These are phyloP conservation scores for Colletotrichum trifolii DNA, from an alignment of 2,329 filamentous ascomycete species.

Conservation along the genomic window DNA sequence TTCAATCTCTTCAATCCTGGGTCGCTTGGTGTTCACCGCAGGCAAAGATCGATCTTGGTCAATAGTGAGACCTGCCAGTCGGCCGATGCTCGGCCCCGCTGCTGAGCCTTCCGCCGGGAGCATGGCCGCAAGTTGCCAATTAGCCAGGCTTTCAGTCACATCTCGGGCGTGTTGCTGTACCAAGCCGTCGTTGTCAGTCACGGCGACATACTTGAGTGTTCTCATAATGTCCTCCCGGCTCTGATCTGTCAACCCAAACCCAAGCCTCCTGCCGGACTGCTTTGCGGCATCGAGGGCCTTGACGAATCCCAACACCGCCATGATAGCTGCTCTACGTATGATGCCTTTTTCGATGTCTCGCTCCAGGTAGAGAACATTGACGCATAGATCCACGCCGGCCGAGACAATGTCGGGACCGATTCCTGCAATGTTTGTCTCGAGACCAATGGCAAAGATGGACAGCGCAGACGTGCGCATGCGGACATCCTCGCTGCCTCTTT, in stretches of 20 bases:
- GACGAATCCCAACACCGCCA: constrained; percentile 72
- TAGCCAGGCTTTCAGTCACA: constrained; percentile 74
- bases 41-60: constrained; percentile 25
- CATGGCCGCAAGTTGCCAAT: constrained; percentile 66
- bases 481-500: constrained; percentile 49
- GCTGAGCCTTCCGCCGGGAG: constrained; percentile 46
- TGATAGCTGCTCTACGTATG: constrained; percentile 72
- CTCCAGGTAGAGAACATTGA: constrained; percentile 73
- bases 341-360: constrained; percentile 70
- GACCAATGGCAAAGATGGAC: constrained; percentile 68
- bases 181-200: constrained; percentile 74
- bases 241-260: constrained; percentile 64
- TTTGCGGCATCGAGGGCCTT: constrained; percentile 66
- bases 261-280: constrained; percentile 56
- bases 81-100: constrained; percentile 15
- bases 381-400: constrained; percentile 69
- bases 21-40: constrained; percentile 38
- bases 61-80: constrained; percentile 25
- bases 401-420: constrained; percentile 64
- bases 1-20: constrained; percentile 71
- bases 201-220: constrained; percentile 71
- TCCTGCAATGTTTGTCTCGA: constrained; percentile 71
- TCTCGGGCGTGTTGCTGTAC: constrained; percentile 74
- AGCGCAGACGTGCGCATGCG: constrained; percentile 76
- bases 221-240: constrained; percentile 71